Evolutionary conservation across 192 early-diverging fungal genomes (phyloP).

Genomic region (Coemansia sp.): DNA sequence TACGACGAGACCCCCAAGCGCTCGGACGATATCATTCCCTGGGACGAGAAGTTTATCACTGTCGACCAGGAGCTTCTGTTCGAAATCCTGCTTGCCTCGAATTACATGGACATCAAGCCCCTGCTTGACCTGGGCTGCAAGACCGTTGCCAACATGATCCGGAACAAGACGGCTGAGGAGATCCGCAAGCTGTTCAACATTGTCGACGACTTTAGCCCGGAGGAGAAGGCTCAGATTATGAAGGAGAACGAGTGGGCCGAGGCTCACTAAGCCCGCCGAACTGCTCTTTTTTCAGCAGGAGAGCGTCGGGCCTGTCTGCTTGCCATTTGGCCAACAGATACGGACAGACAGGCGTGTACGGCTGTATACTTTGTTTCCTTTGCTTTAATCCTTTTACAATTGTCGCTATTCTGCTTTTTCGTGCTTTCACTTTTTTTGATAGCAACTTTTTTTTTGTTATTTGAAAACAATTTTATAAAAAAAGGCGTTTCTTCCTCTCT

Average conservation of each 20-base stretch:
- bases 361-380: neutral
- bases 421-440: too few species aligned
- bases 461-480: neutral
- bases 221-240: conserved; percentile 90
- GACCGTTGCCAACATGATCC: conserved; percentile 97
- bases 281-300: too few species aligned
- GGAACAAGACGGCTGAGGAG: conserved; percentile 89
- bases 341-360: too few species aligned
- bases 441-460: neutral
- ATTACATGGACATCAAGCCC: conserved; percentile 95
- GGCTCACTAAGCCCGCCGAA: conserved; percentile 43
- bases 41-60: conserved; percentile 77
- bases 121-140: conserved; percentile 97
- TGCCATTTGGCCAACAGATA: too few species aligned
- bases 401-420: neutral
- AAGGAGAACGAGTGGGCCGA: conserved; percentile 79
- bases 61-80: conserved; percentile 79
- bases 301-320: too few species aligned
- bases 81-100: conserved; percentile 80
- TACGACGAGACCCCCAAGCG: conserved; percentile 57
- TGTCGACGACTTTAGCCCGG: conserved; percentile 90
- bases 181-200: conserved; percentile 98
- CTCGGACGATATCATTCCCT: conserved; percentile 72
- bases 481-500: too few species aligned
- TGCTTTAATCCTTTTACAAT: neutral